These are phyloP conservation scores for Hypoxylon sp. DNA, from an alignment of 2,329 filamentous ascomycete genomes.

Conservation along the genomic window DNA sequence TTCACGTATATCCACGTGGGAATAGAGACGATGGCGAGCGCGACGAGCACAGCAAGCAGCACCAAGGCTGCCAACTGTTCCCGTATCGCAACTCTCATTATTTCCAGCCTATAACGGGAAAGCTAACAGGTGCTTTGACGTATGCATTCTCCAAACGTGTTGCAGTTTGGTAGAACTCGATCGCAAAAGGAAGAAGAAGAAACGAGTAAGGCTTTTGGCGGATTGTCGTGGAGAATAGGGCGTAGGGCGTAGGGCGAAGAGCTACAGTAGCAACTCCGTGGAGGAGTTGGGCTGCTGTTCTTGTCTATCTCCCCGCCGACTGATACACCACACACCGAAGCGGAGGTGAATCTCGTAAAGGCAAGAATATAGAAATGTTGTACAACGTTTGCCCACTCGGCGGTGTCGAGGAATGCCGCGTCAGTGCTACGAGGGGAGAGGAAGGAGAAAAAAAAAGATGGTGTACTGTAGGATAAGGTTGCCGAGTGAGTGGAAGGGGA, in stretches of 20 bases:
- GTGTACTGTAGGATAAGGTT: slow-evolving; percentile 30
- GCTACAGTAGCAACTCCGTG: background rate
- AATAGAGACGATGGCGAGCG: slow-evolving; percentile 83
- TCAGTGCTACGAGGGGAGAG: slow-evolving; percentile 31
- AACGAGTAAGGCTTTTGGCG: background rate
- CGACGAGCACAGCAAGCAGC: slow-evolving; percentile 79
- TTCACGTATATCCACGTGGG: slow-evolving; percentile 77
- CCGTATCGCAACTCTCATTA: slow-evolving; percentile 88
- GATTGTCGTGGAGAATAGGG: slow-evolving; percentile 5
- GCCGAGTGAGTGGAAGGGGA: slow-evolving; percentile 21
- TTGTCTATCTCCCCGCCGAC: slow-evolving; percentile 16
- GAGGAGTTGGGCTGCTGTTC: slow-evolving; percentile 13
- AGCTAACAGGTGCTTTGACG: slow-evolving; percentile 45
- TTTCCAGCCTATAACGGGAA: slow-evolving; percentile 53
- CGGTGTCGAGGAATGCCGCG: slow-evolving; percentile 32
- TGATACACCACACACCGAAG: slow-evolving; percentile 31
- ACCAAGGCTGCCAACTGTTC: slow-evolving; percentile 89
- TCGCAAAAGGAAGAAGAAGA: slow-evolving; percentile 2
- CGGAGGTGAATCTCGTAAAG: slow-evolving; percentile 21
- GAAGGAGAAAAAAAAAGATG: slow-evolving; percentile 13
- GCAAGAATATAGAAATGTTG: slow-evolving; percentile 16
- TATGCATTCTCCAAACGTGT: slow-evolving; percentile 53
- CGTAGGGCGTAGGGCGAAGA: slow-evolving; percentile 2
- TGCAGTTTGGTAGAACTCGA: slow-evolving; percentile 23
- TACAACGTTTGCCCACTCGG: slow-evolving; percentile 30